Evolutionary conservation across 108 stramenopile species (phyloP), one percentile per base, ranked within the genome.

Genomic region (Tribonema minus): DNA sequence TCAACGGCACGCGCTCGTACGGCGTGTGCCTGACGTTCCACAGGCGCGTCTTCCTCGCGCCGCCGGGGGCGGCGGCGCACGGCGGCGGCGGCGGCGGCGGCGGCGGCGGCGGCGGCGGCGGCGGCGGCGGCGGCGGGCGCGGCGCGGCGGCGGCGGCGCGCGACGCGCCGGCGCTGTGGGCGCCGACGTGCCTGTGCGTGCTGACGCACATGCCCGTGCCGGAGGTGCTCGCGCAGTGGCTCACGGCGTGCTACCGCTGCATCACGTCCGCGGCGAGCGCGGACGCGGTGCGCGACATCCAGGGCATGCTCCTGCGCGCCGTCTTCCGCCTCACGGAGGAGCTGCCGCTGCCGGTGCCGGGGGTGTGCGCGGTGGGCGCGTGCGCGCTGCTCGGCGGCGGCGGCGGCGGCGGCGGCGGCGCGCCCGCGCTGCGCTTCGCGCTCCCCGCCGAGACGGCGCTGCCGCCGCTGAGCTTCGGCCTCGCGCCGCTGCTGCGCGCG

Each of bases 11-110:
- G 25, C 68, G 68, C n/a, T 80, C 79, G 12, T 80, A 70, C 26
- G 79, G 79, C 23, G 26, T 80, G n/a, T 80, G 79, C 39, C 79
- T 80, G 32, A 68, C 68, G 0, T 80, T 80, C 41, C 68, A 80
- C 41, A 68, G 79, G n/a, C 63, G 27, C 7, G 68, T 61, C 20
- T 68, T 26, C 12, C 5, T 69, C 0, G 6, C 46, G 33, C 30
- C 54, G 7, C 30, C 58, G 2, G 33, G 64, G n/a, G 30, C n/a
- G 23, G 31, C 27, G 5, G 64, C 25, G 4, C 37, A 38, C 29
- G 62, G 72, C 4, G 5, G 71, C 12, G 25, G 23, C 3, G 26
- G 68, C 41, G 20, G 20, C 0, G 68, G 68, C 46, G 30, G 54
- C 25, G 40, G 31, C 9, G 37, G 36, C 26, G 40, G 34, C 9